phyloP scores from a whole-genome alignment of 306 rosid species.

The Sicyos edulis region DNA sequence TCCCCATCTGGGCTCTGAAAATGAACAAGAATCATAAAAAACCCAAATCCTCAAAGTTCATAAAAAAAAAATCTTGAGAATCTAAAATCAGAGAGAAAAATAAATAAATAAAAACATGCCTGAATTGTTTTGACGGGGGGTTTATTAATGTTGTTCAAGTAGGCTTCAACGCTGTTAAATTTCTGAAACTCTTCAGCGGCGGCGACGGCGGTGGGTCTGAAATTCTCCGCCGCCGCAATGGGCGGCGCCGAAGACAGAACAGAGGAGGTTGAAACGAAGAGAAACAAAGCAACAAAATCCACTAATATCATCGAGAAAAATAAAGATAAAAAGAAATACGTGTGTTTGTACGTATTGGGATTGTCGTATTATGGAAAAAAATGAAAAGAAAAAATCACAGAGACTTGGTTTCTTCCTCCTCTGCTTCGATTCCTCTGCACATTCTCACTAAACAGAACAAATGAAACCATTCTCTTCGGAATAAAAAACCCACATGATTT shows the following conservation, averaged over 20 bases:
- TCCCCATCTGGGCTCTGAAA: constrained; percentile 97
- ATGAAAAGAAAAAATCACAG: not conserved
- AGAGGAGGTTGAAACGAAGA: not conserved
- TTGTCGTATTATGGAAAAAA: constrained; percentile 50
- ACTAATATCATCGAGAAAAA: constrained; percentile 23
- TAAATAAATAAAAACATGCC: constrained; percentile 26
- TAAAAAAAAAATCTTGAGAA: too few species aligned
- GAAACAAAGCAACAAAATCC: constrained; percentile 15
- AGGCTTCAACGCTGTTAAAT: constrained; percentile 34
- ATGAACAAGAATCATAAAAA: constrained; percentile 18
- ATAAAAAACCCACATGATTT: not conserved
- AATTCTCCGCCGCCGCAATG: constrained; percentile 29
- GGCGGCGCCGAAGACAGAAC: constrained; percentile 4
- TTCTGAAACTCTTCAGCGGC: constrained; percentile 46
- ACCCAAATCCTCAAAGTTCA: constrained; percentile 25
- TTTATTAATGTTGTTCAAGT: constrained; percentile 68
- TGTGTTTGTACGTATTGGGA: constrained; percentile 47
- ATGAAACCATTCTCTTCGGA: not conserved
- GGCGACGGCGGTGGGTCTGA: constrained; percentile 31
- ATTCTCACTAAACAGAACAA: constrained; percentile 18
- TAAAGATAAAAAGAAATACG: not conserved
- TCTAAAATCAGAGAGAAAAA: not conserved
- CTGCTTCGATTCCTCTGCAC: constrained; percentile 11
- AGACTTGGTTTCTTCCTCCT: constrained; percentile 7
- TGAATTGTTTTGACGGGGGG: constrained; percentile 78